A percentile compares a stretch with the other conserved stretches of the same genome.
These are phyloP conservation scores for Ailanthus altissimus DNA, from an alignment of 345 rosid genomes.

Conservation along the genomic window DNA sequence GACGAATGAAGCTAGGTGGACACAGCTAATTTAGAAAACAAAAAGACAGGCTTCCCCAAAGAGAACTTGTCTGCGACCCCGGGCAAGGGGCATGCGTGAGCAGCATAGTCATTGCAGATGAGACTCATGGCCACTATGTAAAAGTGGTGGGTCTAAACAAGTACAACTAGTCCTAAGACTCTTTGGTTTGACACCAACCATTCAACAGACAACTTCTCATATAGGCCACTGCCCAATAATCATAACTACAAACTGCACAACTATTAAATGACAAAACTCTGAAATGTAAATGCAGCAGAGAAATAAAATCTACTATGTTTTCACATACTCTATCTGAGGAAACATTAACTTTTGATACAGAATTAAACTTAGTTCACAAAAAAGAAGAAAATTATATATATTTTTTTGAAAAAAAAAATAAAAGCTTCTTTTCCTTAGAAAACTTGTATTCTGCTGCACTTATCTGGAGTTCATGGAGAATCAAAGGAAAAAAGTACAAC, in stretches of 20 bases:
- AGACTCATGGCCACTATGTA: constrained; percentile 15
- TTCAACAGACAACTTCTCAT: constrained; percentile 30
- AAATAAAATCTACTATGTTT: neutral
- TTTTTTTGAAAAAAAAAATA: neutral
- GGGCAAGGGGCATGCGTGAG: constrained; percentile 14
- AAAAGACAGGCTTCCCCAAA: constrained; percentile 31
- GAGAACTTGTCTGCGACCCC: constrained; percentile 31
- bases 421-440: too few relatives aligned
- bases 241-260: constrained; percentile 23
- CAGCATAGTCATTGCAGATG: constrained; percentile 15
- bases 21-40: constrained; percentile 12
- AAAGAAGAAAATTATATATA: neutral
- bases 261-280: constrained; percentile 17
- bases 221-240: constrained; percentile 27
- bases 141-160: constrained; percentile 34
- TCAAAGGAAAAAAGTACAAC: neutral
- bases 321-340: neutral
- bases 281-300: neutral
- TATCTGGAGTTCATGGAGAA: too few relatives aligned
- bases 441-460: neutral
- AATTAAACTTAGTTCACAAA: neutral
- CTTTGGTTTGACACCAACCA: constrained; percentile 29
- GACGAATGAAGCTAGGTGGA: constrained; percentile 8
- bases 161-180: constrained; percentile 31
- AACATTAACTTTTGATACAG: constrained; percentile 2